These are phyloP conservation scores for Priceomyces medius DNA, from an alignment of 805 yeast genomes.

Conservation along the genomic window DNA sequence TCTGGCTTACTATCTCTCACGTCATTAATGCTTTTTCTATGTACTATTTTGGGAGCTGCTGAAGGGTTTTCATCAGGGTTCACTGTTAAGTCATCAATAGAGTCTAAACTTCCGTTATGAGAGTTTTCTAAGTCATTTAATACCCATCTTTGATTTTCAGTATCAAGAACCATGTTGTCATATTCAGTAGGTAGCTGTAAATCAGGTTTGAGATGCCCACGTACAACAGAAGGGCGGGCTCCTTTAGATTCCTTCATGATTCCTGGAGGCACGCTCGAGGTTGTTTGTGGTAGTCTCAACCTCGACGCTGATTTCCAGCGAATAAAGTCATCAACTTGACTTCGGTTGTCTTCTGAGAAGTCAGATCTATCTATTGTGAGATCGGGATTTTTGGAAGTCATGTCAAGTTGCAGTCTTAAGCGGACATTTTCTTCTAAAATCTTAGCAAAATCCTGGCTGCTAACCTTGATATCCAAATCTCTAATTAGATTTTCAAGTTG, in stretches of 20 bases:
- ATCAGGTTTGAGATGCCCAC: slow-evolving; percentile 38
- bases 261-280: slow-evolving; percentile 5
- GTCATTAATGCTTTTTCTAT: slow-evolving; percentile 9
- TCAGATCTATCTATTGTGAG: slow-evolving; percentile 20
- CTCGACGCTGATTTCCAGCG: slow-evolving; percentile 41
- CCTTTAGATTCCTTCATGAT: slow-evolving; percentile 5
- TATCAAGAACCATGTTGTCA: slow-evolving; percentile 35
- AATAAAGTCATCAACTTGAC: slow-evolving; percentile 21
- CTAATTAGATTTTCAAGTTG: slow-evolving; percentile 15
- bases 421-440: slow-evolving; percentile 16
- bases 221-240: slow-evolving; percentile 9
- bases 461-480: slow-evolving; percentile 9
- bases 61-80: slow-evolving; percentile 9
- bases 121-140: slow-evolving; percentile 16
- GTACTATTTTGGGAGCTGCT: neutral
- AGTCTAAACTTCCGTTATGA: slow-evolving; percentile 30
- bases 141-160: slow-evolving; percentile 30
- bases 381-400: neutral
- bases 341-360: slow-evolving; percentile 17
- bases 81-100: slow-evolving; percentile 36
- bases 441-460: slow-evolving; percentile 14
- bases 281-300: slow-evolving; percentile 22
- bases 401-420: slow-evolving; percentile 10
- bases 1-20: slow-evolving; percentile 20
- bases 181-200: slow-evolving; percentile 31